These are phyloP conservation scores for Ilyonectria sp. DNA, from an alignment of 2,329 filamentous ascomycete genomes.

Conservation along the genomic window DNA sequence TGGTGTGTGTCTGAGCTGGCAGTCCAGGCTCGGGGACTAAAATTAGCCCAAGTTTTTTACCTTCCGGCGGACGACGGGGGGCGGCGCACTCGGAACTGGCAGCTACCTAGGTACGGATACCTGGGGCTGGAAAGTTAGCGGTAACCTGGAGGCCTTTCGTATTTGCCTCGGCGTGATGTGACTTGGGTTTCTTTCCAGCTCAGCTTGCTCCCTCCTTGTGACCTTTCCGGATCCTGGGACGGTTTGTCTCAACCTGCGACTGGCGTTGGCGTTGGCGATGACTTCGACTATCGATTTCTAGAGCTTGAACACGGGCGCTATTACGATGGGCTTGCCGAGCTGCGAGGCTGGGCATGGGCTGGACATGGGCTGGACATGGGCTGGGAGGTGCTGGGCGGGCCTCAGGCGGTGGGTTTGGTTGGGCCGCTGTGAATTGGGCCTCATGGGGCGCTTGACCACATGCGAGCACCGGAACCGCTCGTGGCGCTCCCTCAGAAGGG, in stretches of 20 bases:
- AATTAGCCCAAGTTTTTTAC: constrained; percentile 44
- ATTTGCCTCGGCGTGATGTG: constrained; percentile 1
- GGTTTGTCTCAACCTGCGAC: background rate
- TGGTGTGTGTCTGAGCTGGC: constrained; percentile 49
- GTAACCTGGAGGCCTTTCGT: constrained; percentile 17
- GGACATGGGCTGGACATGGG: constrained; percentile 5
- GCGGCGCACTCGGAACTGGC: constrained; percentile 27
- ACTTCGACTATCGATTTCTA: constrained; percentile 10
- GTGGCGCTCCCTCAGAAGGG: constrained; percentile 25
- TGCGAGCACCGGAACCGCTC: constrained; percentile 33
- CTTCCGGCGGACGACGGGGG: constrained; percentile 36
- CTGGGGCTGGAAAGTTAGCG: constrained; percentile 10
- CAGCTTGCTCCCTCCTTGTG: background rate
- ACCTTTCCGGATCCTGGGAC: background rate
- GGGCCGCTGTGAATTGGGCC: constrained; percentile 33
- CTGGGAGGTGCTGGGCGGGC: constrained; percentile 11
- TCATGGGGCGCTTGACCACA: constrained; percentile 30
- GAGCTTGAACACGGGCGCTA: constrained; percentile 11
- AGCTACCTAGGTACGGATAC: constrained; percentile 18
- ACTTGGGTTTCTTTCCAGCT: background rate
- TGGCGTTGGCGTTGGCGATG: background rate
- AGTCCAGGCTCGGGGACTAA: constrained; percentile 43
- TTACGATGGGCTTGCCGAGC: constrained; percentile 1
- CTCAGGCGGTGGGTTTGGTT: constrained; percentile 27
- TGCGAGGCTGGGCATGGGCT: constrained; percentile 22